Evolutionary conservation across 225 moss, liverwort and hornwort species (phyloP), one percentile per base, ranked within the genome.

Genomic region (Ulota crispa): DNA sequence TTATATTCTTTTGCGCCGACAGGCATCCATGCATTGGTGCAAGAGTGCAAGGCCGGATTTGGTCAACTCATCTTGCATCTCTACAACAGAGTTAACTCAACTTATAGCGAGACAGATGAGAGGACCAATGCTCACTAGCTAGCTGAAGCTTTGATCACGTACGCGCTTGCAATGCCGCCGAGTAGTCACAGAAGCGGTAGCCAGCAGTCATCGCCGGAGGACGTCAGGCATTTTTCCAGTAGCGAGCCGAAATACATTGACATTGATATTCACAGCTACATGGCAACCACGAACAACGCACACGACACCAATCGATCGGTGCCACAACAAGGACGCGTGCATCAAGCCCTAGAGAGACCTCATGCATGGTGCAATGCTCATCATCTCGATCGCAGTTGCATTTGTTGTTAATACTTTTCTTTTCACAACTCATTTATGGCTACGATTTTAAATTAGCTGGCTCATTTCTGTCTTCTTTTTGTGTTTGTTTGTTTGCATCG

Each of bases 231-330:
- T 39, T 73, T 8, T n/a, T 57, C 73, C 5, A 39, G n/a, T 53
- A 75, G 86, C 70, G 82, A 74, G 27, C 70, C 26, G 34, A 81
- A 76, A 60, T 86, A 72, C 82, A 82, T 84, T 12, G 89, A 89
- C 76, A 82, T 89, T 42, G 86, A 80, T 14, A 68, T 89, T 63
- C 68, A 32, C 30, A 64, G 52, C 76, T 62, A 86, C 63, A 86
- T 79, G 89, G 70, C 63, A 28, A 56, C 21, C 18, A 80, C 19
- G 57, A 81, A 72, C 43, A 42, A 32, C 41, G 26, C 80, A 28
- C 65, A 55, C 39, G 81, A 89, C 71, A 66, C n/a, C 12, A 75
- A 76, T 76, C 81, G 82, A 63, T 62, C 70, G 52, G 75, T 39
- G 32, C 5, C 77, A 16, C 59, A 78, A 24, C 32, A 32, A 19